Base-by-base conservation (phyloP, 129 eudicot species). In the Rutidosis leptorrhynchoides region DNA sequence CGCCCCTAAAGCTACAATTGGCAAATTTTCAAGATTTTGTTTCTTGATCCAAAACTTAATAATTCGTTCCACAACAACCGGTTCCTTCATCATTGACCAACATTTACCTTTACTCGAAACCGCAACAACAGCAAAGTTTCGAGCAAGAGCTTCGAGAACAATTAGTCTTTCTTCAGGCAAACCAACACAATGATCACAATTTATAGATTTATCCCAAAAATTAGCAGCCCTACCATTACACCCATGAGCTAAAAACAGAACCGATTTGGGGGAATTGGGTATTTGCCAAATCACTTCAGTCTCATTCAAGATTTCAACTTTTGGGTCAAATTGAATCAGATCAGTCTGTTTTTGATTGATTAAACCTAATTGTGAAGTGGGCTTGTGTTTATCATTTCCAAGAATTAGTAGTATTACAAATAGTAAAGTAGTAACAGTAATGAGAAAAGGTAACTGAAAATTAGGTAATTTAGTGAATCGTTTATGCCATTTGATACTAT, bases 221-320 rank as follows among this genome's bases (percentile, higher is more conserved):
- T 92, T 88, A 15, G 68, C 83, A 27, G 98, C 95, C 30, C 70
- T 79, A 9, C 96, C 90, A 46, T 70, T 67, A 78, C 98, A 92
- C 63, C 96, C 98, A 74, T 92, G 98, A 68, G 96, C 96, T 53
- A 92, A 58, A 78, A 92, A 92, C 33, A 92, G 82, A 71, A 88
- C 73, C 21, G 91, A 85, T 71, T 76, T 88, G 0, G 98, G 91
- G 6, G 84, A 80, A 26, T 76, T 53, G 9, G 98, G 98, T 43
- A 85, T 85, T 78, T 88, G 95, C 95, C 91, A 88, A 43, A 92
- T 83, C 52, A 88, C 55, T 43, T 82, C 84, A 29, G 87, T 88
- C 2, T 76, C 78, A 43, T 82, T 80, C 61, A 79, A 71, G 49
- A 72, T 56, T 64, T 81, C 90, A 28, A 82, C 82, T 1, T 80